These are phyloP conservation scores for Apiospora sp. DNA, from an alignment of 2,329 filamentous ascomycete genomes.

Conservation along the genomic window DNA sequence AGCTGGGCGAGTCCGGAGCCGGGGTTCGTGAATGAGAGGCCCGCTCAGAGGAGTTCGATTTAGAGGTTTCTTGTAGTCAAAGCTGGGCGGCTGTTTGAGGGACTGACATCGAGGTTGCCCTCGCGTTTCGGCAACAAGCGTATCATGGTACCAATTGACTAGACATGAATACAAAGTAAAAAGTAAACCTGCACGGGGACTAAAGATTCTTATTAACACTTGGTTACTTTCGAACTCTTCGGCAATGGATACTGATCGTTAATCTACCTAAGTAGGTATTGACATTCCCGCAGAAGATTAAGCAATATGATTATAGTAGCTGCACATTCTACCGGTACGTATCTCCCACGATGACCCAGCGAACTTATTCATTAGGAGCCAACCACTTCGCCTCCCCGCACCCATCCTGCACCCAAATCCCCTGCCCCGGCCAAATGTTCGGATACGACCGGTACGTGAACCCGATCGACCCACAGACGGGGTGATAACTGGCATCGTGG, in stretches of 20 bases:
- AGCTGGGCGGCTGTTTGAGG: neutral
- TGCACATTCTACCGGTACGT: no score
- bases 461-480: constrained; percentile 32
- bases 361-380: neutral
- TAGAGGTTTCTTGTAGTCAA: neutral
- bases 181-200: no score
- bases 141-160: no score
- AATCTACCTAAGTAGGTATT: no score
- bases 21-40: constrained; percentile 52
- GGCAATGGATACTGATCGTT: no score
- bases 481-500: constrained; percentile 28
- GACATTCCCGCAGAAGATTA: no score
- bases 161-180: no score
- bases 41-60: constrained; percentile 40
- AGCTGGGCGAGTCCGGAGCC: constrained; percentile 66
- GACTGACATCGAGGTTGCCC: neutral
- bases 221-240: no score
- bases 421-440: constrained; percentile 31
- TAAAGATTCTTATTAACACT: no score
- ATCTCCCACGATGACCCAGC: no score
- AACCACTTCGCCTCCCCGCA: constrained; percentile 25
- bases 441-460: constrained; percentile 32
- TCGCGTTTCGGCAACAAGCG: no score
- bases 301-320: no score
- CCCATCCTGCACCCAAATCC: constrained; percentile 33